Percentiles rank a stretch among this genome's conserved stretches.
Evolutionary conservation across 495 filamentous ascomycete genomes (phyloP).

Genomic region (Parmelia sp.): DNA sequence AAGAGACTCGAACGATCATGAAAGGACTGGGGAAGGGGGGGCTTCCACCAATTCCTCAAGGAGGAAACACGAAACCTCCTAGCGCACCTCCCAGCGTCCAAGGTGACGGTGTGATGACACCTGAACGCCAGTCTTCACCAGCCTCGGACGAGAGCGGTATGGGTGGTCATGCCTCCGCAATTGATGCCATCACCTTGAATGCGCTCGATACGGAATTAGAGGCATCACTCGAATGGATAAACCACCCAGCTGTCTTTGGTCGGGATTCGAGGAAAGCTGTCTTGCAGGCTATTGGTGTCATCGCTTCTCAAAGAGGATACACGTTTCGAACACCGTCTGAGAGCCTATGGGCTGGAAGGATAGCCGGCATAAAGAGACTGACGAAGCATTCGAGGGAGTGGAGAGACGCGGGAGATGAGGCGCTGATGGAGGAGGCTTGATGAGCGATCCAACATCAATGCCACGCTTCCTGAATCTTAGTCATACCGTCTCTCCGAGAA

Average conservation of each 20-base stretch:
- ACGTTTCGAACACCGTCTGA: constrained; percentile 87
- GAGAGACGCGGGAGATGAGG: constrained; percentile 77
- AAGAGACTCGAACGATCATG: constrained; percentile 89
- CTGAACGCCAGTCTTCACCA: constrained; percentile 46
- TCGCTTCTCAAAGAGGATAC: constrained; percentile 87
- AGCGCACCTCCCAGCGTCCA: constrained; percentile 33
- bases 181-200: constrained; percentile 61
- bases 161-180: constrained; percentile 41
- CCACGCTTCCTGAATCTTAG: neutral
- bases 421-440: constrained; percentile 72
- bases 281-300: constrained; percentile 91
- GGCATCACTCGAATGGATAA: constrained; percentile 96
- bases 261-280: constrained; percentile 96
- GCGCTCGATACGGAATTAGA: constrained; percentile 91
- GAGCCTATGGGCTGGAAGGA: constrained; percentile 74
- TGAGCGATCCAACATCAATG: neutral
- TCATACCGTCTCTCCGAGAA: neutral
- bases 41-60: constrained; percentile 78
- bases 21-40: constrained; percentile 94
- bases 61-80: constrained; percentile 30
- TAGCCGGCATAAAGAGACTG: constrained; percentile 68
- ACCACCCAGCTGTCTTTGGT: constrained; percentile 89
- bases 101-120: constrained; percentile 36
- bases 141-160: constrained; percentile 39
- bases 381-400: constrained; percentile 77